Conservation (phyloP, 176 grass and related monocot species). For the Zoysia japonica region DNA sequence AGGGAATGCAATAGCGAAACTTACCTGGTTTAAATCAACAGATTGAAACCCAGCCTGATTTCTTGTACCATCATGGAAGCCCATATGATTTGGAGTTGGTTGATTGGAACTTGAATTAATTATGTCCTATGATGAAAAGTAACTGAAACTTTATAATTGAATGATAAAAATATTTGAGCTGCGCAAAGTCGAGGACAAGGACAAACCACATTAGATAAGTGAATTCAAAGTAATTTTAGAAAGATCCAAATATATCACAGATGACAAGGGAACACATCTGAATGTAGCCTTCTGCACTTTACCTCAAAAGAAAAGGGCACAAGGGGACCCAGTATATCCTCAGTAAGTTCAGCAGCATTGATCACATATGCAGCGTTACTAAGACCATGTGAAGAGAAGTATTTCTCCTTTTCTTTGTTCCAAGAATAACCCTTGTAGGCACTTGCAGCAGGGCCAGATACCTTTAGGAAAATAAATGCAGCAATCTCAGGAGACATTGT, state of each 20-base stretch:
- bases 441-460: constrained; percentile 74
- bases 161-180: constrained; percentile 1
- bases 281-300: constrained; percentile 7
- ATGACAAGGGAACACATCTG: constrained; percentile 2
- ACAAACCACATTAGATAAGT: constrained; percentile 1
- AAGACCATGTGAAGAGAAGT: constrained; percentile 57
- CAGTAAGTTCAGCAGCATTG: constrained; percentile 57
- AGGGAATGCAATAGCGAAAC: constrained; percentile 35
- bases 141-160: constrained; percentile 18
- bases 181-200: background rate
- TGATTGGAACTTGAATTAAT: constrained; percentile 40
- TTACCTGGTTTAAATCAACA: constrained; percentile 49
- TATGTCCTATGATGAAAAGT: constrained; percentile 51
- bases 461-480: constrained; percentile 53
- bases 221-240: constrained; percentile 11
- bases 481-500: constrained; percentile 21
- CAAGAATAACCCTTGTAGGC: constrained; percentile 73
- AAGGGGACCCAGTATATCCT: constrained; percentile 65
- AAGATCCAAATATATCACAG: constrained; percentile 11
- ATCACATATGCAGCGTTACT: constrained; percentile 63
- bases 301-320: constrained; percentile 74
- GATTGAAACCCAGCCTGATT: constrained; percentile 37
- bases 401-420: constrained; percentile 72
- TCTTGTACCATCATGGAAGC: constrained; percentile 35
- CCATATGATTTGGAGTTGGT: constrained; percentile 33